phyloP scores from a whole-genome alignment of 1,139 yeast species.

The Suhomyces coccinellae region DNA sequence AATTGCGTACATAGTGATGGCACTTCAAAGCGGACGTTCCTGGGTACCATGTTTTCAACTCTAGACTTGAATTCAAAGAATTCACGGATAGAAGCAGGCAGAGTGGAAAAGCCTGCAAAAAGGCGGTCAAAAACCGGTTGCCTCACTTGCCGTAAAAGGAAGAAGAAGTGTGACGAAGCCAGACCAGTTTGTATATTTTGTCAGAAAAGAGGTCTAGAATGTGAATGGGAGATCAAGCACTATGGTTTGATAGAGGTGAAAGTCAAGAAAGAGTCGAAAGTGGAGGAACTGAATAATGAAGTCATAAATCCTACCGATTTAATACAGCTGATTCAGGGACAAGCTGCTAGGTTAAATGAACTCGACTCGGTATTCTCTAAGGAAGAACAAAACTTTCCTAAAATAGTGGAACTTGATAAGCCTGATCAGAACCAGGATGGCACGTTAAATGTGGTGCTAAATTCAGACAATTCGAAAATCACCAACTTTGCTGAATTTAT shows the following conservation, averaged over 20 bases:
- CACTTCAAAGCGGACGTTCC: background rate
- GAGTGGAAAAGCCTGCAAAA: slow-evolving; percentile 9
- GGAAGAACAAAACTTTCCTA: background rate
- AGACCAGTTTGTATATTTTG: slow-evolving; percentile 39
- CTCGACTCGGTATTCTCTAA: background rate
- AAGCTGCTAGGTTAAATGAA: slow-evolving; percentile 5
- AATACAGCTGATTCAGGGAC: slow-evolving; percentile 8
- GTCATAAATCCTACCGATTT: slow-evolving; percentile 9
- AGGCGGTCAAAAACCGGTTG: slow-evolving; percentile 40
- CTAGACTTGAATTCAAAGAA: slow-evolving; percentile 9
- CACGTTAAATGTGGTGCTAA: background rate
- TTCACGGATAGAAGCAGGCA: background rate
- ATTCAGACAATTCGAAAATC: background rate
- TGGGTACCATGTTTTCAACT: slow-evolving; percentile 8
- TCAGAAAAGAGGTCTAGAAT: slow-evolving; percentile 26
- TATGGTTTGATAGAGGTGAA: slow-evolving; percentile 8
- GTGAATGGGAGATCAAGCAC: slow-evolving; percentile 30
- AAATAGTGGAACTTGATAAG: background rate
- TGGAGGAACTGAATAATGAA: background rate
- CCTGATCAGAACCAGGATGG: background rate
- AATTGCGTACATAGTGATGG: background rate
- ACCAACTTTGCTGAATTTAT: background rate
- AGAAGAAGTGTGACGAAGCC: slow-evolving; percentile 44
- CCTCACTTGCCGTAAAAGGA: slow-evolving; percentile 40
- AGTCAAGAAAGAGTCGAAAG: slow-evolving; percentile 3